These are phyloP conservation scores for Crepidotus variabilis DNA, from an alignment of 768 basidiomycete species.

Conservation along the genomic window DNA sequence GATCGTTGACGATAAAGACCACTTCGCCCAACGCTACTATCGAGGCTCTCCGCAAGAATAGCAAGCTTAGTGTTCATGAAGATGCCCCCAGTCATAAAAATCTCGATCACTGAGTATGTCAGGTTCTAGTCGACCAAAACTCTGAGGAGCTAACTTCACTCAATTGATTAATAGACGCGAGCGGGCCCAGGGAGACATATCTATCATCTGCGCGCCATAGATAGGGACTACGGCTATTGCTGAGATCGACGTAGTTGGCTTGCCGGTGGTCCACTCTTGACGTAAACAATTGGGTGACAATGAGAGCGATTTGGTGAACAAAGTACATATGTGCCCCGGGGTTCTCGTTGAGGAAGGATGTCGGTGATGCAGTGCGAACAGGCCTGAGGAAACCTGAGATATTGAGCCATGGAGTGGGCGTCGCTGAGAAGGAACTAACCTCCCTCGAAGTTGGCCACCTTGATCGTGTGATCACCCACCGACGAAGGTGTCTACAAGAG, in stretches of 20 bases:
- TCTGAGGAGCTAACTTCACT: conserved; percentile 87
- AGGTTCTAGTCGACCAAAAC: conserved; percentile 96
- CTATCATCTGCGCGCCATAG: conserved; percentile 15
- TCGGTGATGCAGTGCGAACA: too few relatives aligned
- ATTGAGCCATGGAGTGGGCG: too few relatives aligned
- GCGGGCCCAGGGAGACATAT: conserved; percentile 10
- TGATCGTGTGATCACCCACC: too few relatives aligned
- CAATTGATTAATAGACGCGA: conserved; percentile 35
- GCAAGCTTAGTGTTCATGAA: conserved; percentile 99
- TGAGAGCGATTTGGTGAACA: neutral
- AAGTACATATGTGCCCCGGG: neutral
- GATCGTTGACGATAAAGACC: conserved; percentile 99
- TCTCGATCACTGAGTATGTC: conserved; percentile 97
- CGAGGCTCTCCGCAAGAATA: conserved; percentile 98
- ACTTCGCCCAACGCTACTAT: conserved; percentile 96
- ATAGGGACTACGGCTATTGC: conserved; percentile 7
- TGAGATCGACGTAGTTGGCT: neutral
- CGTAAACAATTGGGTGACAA: neutral
- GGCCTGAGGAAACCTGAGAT: conserved; percentile 14
- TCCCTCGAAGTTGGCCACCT: too few relatives aligned
- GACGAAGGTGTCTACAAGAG: too few relatives aligned
- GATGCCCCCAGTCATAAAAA: conserved; percentile 98
- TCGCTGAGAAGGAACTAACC: too few relatives aligned
- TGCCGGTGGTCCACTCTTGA: neutral
- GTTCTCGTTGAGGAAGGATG: too few relatives aligned